phyloP scores from a whole-genome alignment of 208 protist species.

The Leishmania gerbilli region DNA sequence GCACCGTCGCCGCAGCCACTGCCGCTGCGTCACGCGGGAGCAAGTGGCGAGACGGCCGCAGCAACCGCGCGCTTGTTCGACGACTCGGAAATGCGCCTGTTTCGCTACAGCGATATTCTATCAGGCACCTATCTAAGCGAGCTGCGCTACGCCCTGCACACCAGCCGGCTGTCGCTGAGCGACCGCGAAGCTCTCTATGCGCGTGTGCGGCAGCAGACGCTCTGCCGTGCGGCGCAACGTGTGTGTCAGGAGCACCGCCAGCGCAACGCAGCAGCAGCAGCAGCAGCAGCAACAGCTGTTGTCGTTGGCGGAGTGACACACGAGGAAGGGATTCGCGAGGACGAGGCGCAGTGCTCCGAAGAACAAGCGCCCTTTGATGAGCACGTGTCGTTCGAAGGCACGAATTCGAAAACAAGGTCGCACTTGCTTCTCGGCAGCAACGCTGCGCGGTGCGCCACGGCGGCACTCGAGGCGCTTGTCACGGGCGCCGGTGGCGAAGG shows the following conservation, averaged over 20 bases:
- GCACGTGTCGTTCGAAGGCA: not conserved
- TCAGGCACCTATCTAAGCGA: constrained; percentile 23
- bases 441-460: constrained; percentile 44
- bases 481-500: constrained; percentile 44
- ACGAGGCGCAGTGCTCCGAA: not conserved
- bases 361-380: not conserved
- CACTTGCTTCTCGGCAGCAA: constrained; percentile 69
- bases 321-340: not conserved
- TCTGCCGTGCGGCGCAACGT: constrained; percentile 36
- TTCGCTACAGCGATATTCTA: constrained; percentile 68
- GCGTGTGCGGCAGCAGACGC: constrained; percentile 43
- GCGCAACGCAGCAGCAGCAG: not conserved
- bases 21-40: constrained; percentile 1
- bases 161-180: constrained; percentile 45
- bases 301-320: not conserved
- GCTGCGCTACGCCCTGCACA: constrained; percentile 48
- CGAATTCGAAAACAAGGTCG: constrained; percentile 13
- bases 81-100: constrained; percentile 41
- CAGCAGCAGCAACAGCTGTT: not conserved
- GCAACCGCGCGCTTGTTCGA: constrained; percentile 36
- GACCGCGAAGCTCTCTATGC: constrained; percentile 62
- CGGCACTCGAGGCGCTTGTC: constrained; percentile 61
- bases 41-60: not conserved
- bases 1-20: not conserved
- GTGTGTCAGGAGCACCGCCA: constrained; percentile 27